Percentiles rank a stretch among this genome's conserved stretches.
These are phyloP conservation scores for Xeromyces bisporus DNA, from an alignment of 495 filamentous ascomycete species.

Conservation along the genomic window DNA sequence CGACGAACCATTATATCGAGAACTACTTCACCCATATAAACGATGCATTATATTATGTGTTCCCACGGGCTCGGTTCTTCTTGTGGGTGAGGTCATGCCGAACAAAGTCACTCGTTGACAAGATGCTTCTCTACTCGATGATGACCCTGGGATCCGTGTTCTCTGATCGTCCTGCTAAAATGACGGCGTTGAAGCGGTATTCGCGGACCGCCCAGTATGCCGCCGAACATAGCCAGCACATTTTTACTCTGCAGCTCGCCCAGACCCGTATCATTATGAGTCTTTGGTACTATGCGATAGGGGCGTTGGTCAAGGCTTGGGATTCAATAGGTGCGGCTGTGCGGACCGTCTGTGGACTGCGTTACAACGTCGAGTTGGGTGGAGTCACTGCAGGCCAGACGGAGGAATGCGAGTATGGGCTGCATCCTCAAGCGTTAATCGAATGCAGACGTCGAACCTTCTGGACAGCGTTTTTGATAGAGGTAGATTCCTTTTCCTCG, in stretches of 20 bases:
- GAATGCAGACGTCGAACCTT: constrained; percentile 53
- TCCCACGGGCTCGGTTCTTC: constrained; percentile 36
- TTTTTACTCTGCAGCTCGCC: constrained; percentile 39
- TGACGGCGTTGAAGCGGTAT: constrained; percentile 30
- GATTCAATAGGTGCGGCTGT: constrained; percentile 43
- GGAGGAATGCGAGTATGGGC: constrained; percentile 34
- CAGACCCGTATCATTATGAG: constrained; percentile 46
- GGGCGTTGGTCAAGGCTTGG: constrained; percentile 35
- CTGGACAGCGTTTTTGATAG: constrained; percentile 47
- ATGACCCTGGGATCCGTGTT: constrained; percentile 42
- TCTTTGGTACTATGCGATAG: constrained; percentile 45
- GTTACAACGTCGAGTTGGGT: constrained; percentile 44
- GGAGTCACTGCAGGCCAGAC: constrained; percentile 28
- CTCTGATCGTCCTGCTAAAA: constrained; percentile 33
- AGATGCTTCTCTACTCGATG: constrained; percentile 53
- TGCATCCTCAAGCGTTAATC: constrained; percentile 37
- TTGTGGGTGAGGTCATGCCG: constrained; percentile 35
- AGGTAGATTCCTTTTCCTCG: constrained; percentile 25
- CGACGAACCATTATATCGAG: constrained; percentile 33
- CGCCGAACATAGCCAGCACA: constrained; percentile 30
- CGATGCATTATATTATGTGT: constrained; percentile 35
- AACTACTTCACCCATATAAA: constrained; percentile 39
- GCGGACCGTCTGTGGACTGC: constrained; percentile 37
- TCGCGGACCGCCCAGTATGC: constrained; percentile 42
- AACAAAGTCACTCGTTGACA: constrained; percentile 43